A percentile compares a stretch with the other conserved stretches of the same genome.
Evolutionary conservation across 2,329 filamentous ascomycete species (phyloP).

Genomic region (Aspergillus sp.): DNA sequence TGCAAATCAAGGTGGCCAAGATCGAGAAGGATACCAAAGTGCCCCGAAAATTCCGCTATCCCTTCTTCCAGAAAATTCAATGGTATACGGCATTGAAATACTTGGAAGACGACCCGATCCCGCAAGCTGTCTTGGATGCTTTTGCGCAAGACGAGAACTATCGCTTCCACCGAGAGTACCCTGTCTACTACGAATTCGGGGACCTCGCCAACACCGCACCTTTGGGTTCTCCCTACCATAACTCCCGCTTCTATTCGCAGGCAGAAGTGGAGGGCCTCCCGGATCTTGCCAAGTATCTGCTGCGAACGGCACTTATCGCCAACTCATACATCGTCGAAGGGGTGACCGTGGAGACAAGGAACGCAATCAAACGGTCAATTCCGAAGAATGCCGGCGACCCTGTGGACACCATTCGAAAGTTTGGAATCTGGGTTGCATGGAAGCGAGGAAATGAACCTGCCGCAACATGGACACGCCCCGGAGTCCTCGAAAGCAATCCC

Average conservation of each 20-base stretch:
- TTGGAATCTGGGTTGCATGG: conserved; percentile 67
- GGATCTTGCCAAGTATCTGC: conserved; percentile 60
- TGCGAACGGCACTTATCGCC: conserved; percentile 62
- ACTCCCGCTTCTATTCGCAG: conserved; percentile 62
- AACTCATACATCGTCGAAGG: conserved; percentile 59
- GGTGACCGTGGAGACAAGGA: conserved; percentile 57
- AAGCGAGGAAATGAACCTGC: conserved; percentile 64
- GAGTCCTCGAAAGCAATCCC: conserved; percentile 51
- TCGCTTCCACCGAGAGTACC: conserved; percentile 53
- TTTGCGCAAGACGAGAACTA: conserved; percentile 56
- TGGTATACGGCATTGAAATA: conserved; percentile 67
- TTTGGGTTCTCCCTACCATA: conserved; percentile 54
- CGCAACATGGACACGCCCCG: conserved; percentile 61
- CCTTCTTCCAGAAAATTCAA: conserved; percentile 68
- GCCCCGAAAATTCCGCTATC: conserved; percentile 64
- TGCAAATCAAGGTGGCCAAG: conserved; percentile 65
- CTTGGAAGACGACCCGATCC: conserved; percentile 63
- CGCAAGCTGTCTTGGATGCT: conserved; percentile 53
- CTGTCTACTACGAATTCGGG: conserved; percentile 60
- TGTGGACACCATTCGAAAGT: conserved; percentile 57
- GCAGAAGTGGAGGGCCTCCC: conserved; percentile 61
- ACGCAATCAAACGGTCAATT: conserved; percentile 61
- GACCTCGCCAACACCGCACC: conserved; percentile 52
- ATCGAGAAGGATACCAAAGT: conserved; percentile 68
- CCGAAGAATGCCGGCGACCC: conserved; percentile 63